Conservation (phyloP, 768 basidiomycete species). For the Mycena latifolia region DNA sequence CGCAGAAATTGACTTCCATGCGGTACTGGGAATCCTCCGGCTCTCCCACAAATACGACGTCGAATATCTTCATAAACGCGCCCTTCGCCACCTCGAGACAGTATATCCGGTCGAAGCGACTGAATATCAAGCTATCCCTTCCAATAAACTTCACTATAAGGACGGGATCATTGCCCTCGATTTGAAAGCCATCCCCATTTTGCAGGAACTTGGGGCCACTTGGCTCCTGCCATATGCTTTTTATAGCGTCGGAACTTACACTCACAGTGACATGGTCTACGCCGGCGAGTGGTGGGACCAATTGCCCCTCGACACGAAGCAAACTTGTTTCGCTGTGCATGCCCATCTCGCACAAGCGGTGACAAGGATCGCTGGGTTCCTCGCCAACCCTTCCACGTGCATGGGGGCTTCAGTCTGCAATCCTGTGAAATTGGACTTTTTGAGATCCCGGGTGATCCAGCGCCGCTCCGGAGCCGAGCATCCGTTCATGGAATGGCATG, state of each 20-base stretch:
- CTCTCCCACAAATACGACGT: not conserved
- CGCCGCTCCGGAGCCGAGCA: too few species aligned
- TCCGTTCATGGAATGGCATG: too few species aligned
- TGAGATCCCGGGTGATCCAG: too few species aligned
- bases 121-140: not conserved
- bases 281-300: too few species aligned
- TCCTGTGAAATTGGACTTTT: too few species aligned
- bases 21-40: not conserved
- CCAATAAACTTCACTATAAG: not conserved
- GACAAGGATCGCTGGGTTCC: too few species aligned
- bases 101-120: not conserved
- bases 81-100: not conserved
- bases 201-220: not conserved
- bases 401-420: too few species aligned
- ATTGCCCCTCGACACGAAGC: too few species aligned
- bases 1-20: not conserved
- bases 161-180: not conserved
- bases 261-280: not conserved
- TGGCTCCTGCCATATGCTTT: not conserved
- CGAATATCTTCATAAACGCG: not conserved
- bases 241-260: not conserved
- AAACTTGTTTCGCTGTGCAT: too few species aligned
- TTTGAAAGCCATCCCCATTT: not conserved
- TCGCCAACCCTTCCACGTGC: too few species aligned
- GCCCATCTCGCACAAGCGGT: too few species aligned